These are phyloP conservation scores for Neonectria coccinea DNA, from an alignment of 2,329 filamentous ascomycete species.

Conservation along the genomic window DNA sequence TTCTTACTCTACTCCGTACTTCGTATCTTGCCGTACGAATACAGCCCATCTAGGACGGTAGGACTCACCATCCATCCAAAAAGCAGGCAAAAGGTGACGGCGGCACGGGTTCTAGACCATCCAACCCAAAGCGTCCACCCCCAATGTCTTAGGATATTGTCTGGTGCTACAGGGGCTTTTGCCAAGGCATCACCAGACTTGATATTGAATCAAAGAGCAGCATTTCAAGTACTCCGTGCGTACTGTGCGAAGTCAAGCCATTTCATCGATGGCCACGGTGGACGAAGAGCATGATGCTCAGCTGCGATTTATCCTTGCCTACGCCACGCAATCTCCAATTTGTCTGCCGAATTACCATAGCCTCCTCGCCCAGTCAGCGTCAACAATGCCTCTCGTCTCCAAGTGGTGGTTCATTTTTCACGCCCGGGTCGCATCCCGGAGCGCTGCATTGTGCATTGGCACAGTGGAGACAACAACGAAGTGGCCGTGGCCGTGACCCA, in stretches of 20 bases:
- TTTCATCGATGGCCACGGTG: too few species aligned
- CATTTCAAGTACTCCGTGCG: not conserved
- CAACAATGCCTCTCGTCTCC: conserved; percentile 1
- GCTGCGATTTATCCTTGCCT: conserved; percentile 6
- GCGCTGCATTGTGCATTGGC: conserved; percentile 28
- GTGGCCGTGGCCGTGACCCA: conserved; percentile 31
- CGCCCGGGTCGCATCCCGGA: conserved; percentile 23
- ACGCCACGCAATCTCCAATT: conserved; percentile 22
- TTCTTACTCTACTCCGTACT: not conserved
- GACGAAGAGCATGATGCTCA: too few species aligned
- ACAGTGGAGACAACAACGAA: conserved; percentile 31
- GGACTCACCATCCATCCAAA: not conserved
- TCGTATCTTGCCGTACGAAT: not conserved
- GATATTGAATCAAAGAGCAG: not conserved
- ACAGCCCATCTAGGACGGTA: not conserved
- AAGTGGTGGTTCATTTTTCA: conserved; percentile 16
- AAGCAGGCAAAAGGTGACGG: not conserved
- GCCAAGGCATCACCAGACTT: conserved; percentile 1
- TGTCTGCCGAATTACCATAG: conserved; percentile 7
- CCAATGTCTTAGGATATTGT: not conserved
- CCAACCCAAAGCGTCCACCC: not conserved
- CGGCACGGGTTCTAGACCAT: conserved; percentile 9
- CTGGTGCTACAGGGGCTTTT: conserved; percentile 2
- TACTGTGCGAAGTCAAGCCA: conserved; percentile 4
- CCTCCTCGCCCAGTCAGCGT: not conserved